Conservation (phyloP, 495 filamentous ascomycete species). For the Letharia columbiana region DNA sequence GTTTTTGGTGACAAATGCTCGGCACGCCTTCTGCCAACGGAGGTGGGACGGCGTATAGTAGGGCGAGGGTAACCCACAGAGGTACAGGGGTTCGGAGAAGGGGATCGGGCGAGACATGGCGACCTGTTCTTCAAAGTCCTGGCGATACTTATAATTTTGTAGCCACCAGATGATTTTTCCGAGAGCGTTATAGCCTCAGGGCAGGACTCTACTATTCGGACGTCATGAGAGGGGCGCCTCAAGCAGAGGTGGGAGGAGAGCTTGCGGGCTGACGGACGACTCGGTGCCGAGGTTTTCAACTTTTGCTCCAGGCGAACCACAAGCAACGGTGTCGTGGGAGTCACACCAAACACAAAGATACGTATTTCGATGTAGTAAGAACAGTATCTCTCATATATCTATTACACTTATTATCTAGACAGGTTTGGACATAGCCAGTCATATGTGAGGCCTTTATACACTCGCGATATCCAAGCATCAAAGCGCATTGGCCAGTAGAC, state of each 20-base stretch:
- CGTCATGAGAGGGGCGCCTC: background rate
- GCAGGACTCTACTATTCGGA: background rate
- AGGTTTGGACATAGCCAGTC: background rate
- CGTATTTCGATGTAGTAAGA: background rate
- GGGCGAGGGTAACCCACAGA: constrained; percentile 59
- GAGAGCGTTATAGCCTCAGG: background rate
- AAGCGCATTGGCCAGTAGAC: constrained; percentile 10
- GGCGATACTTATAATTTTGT: background rate
- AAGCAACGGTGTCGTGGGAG: background rate
- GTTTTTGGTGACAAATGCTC: constrained; percentile 52
- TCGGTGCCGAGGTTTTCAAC: background rate
- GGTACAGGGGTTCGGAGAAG: constrained; percentile 67
- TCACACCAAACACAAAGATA: background rate
- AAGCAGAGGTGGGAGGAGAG: background rate
- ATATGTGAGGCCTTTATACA: background rate
- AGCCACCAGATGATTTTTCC: background rate
- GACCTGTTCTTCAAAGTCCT: background rate
- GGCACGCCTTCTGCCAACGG: constrained; percentile 58
- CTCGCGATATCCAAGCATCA: background rate
- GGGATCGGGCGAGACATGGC: constrained; percentile 36
- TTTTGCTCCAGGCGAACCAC: background rate
- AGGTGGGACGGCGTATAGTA: constrained; percentile 49
- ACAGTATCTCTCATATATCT: background rate
- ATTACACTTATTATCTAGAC: background rate
- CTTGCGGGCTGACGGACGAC: background rate